Conservation (phyloP, 305 asterid genomes). For the Fraxinus paxiana region DNA sequence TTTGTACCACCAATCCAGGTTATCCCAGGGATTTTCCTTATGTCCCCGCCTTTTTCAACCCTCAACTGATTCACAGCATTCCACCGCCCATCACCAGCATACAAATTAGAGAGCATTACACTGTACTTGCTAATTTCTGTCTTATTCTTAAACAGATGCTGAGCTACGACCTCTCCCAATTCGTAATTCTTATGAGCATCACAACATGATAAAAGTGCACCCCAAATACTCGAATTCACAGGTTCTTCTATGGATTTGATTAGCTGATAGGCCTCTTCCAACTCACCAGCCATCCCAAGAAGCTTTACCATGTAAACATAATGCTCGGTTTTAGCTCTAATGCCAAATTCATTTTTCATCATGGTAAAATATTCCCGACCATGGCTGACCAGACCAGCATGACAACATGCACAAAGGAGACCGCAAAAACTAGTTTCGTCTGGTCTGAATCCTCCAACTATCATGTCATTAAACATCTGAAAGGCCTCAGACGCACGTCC, state of each 20-base stretch:
- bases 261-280: constrained; percentile 58
- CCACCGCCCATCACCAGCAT: constrained; percentile 73
- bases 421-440: constrained; percentile 69
- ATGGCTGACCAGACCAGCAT: constrained; percentile 59
- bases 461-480: constrained; percentile 43
- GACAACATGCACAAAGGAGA: constrained; percentile 73
- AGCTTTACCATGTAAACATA: constrained; percentile 74
- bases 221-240: constrained; percentile 60
- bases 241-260: constrained; percentile 41
- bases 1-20: constrained; percentile 44
- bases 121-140: constrained; percentile 34
- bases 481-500: constrained; percentile 61
- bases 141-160: constrained; percentile 35
- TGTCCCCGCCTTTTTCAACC: constrained; percentile 28
- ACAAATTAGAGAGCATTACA: constrained; percentile 48
- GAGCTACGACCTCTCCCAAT: constrained; percentile 41
- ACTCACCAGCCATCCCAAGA: constrained; percentile 72
- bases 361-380: constrained; percentile 47
- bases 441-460: constrained; percentile 41
- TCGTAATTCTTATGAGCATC: constrained; percentile 41
- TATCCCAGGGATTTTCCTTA: constrained; percentile 51
- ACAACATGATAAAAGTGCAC: constrained; percentile 74
- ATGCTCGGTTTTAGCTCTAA: constrained; percentile 56
- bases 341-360: constrained; percentile 50
- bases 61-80: constrained; percentile 55